Base-by-base conservation (phyloP, 2,329 filamentous ascomycete species). In the Aschersonia sp. region DNA sequence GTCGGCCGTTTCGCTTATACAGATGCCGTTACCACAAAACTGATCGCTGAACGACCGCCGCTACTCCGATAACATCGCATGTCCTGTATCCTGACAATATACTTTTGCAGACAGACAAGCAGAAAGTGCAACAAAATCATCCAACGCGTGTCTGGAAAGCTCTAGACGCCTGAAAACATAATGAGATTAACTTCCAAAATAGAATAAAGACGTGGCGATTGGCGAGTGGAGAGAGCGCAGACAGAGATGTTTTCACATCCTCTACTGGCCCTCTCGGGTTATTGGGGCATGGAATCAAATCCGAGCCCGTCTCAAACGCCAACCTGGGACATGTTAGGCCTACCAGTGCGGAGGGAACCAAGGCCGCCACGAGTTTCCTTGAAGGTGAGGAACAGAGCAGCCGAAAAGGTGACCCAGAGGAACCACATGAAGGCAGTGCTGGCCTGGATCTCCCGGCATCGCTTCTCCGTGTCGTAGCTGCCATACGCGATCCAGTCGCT, bases 361-460 rank as follows among this genome's bases (percentile, higher is more conserved):
- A 59, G 45, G 49, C 64, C 61, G 47, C 70, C 65, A 41, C 77
- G 71, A 55, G 73, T 69, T 49, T 73, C 71, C 50, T 68, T 65
- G 56, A 79, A 61, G 48, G 73, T 66, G 52, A 84, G 71, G 58
- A 77, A 67, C 43, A 79, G 60, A 41, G 73, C 72, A 4, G 68
- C 78, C 31, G 69, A 66, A 58, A 82, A 84, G 30, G 74, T 70
- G 40, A 68, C 72, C 61, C 82, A 86, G 45, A 86, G 74, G 66
- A 89, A 88, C 83, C 83, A 90, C 66, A 87, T 73, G 67, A 90
- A 90, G 39, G 77, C 83, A 35, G 76, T 78, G 52, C 76, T 75
- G 39, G 84, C 84, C 67, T 89, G 84, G 12, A 86, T 76, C 66
- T 87, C 79, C 52, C 77, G 79, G 67, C 85, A 89, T 53, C 83